A percentile compares a stretch with the other conserved stretches of the same genome.
Conservation (phyloP, 140 eudicot genomes). For the Anethum foeniculum region DNA sequence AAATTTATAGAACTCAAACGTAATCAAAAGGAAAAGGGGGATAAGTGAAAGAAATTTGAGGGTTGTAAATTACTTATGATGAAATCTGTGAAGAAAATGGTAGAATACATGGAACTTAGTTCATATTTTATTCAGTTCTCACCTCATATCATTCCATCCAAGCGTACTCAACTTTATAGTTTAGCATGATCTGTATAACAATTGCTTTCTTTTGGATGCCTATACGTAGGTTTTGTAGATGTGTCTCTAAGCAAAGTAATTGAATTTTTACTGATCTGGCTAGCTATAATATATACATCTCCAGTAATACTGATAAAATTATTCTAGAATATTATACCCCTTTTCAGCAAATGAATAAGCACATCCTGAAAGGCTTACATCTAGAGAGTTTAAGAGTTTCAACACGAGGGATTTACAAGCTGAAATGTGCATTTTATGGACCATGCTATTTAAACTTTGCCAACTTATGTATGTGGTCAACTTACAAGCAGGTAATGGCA, state of each 20-base stretch:
- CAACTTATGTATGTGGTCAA: not conserved
- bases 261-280: not conserved
- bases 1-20: not conserved
- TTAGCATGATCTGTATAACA: not conserved
- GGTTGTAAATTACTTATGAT: not conserved
- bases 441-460: not conserved
- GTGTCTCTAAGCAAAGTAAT: not conserved
- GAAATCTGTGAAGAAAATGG: not conserved
- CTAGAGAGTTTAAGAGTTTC: not conserved
- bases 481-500: constrained; percentile 64
- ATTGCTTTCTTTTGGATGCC: not conserved
- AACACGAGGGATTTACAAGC: not conserved
- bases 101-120: not conserved
- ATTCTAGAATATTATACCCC: not conserved
- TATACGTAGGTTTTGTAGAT: not conserved
- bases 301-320: not conserved
- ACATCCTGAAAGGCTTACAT: not conserved
- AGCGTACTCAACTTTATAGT: not conserved
- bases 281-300: not conserved
- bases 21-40: not conserved
- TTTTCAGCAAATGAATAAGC: not conserved
- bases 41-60: not conserved
- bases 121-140: not conserved
- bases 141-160: not conserved
- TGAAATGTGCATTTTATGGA: not conserved